Percentiles rank a stretch among this genome's conserved stretches.
These are phyloP conservation scores for Aspergillus novoparasiticus DNA, from an alignment of 2,329 filamentous ascomycete genomes.

Conservation along the genomic window DNA sequence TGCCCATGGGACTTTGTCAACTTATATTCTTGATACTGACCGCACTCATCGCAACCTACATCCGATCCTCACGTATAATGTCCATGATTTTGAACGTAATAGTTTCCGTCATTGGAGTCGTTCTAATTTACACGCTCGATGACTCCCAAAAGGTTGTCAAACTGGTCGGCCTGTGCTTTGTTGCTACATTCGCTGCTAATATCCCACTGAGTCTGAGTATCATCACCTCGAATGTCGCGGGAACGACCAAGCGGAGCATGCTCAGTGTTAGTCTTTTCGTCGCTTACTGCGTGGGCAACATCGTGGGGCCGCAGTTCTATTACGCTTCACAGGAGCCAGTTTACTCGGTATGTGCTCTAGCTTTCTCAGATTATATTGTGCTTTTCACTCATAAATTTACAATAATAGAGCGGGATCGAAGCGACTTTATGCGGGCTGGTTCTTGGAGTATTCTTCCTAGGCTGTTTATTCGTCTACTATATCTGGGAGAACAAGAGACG, in stretches of 20 bases:
- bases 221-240: conserved; percentile 39
- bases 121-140: conserved; percentile 35
- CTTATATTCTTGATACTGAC: conserved; percentile 37
- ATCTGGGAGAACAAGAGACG: conserved; percentile 33
- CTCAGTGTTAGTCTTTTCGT: conserved; percentile 53
- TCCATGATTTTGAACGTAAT: conserved; percentile 36
- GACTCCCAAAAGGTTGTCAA: conserved; percentile 31
- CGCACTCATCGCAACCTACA: conserved; percentile 29
- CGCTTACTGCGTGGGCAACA: conserved; percentile 41
- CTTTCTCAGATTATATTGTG: background rate
- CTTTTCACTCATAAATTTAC: background rate
- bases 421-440: conserved; percentile 33
- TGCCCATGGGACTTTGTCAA: conserved; percentile 39
- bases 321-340: conserved; percentile 33
- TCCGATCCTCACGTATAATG: conserved; percentile 28
- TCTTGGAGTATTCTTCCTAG: conserved; percentile 33
- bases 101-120: conserved; percentile 35
- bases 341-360: conserved; percentile 28
- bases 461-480: conserved; percentile 33
- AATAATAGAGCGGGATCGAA: conserved; percentile 35
- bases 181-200: conserved; percentile 37
- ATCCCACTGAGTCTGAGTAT: conserved; percentile 38
- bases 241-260: conserved; percentile 39
- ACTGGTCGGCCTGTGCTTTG: conserved; percentile 30
- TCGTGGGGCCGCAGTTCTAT: conserved; percentile 39